These are phyloP conservation scores for Colletotrichum sp. DNA, from an alignment of 2,329 filamentous ascomycete genomes.

Conservation along the genomic window DNA sequence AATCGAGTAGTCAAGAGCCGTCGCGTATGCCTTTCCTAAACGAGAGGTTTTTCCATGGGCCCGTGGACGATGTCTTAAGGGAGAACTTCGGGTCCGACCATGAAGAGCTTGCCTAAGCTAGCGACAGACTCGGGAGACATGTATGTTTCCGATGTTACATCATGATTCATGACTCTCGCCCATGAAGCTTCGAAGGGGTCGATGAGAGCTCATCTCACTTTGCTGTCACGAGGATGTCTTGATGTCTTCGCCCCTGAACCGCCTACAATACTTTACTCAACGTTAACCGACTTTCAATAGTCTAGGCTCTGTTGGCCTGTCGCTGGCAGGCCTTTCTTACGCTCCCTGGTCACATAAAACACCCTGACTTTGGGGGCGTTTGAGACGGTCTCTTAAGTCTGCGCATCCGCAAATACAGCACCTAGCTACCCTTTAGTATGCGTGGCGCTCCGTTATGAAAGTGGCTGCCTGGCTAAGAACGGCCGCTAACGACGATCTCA, in stretches of 20 bases:
- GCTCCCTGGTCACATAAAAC: not conserved
- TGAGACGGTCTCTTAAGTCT: not conserved
- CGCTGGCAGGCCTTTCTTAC: not conserved
- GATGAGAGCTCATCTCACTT: not conserved
- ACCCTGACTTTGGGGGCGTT: not conserved
- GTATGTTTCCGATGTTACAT: not conserved
- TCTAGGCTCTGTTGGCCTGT: not conserved
- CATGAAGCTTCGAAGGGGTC: not conserved
- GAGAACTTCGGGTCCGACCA: not conserved
- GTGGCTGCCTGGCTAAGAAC: not conserved
- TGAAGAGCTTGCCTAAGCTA: not conserved
- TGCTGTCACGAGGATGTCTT: not conserved
- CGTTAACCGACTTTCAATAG: not conserved
- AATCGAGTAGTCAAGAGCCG: not conserved
- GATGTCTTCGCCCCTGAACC: not conserved
- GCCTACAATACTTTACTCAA: not conserved
- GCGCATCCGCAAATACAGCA: not conserved
- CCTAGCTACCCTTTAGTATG: not conserved
- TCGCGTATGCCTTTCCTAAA: not conserved
- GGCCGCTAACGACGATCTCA: not conserved
- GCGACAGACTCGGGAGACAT: not conserved
- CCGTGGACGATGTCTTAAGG: not conserved
- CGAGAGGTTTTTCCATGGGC: not conserved
- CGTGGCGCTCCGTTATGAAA: not conserved
- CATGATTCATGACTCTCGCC: not conserved